Conservation (phyloP, 169 alveolate species). For the Blepharisma undulans region DNA sequence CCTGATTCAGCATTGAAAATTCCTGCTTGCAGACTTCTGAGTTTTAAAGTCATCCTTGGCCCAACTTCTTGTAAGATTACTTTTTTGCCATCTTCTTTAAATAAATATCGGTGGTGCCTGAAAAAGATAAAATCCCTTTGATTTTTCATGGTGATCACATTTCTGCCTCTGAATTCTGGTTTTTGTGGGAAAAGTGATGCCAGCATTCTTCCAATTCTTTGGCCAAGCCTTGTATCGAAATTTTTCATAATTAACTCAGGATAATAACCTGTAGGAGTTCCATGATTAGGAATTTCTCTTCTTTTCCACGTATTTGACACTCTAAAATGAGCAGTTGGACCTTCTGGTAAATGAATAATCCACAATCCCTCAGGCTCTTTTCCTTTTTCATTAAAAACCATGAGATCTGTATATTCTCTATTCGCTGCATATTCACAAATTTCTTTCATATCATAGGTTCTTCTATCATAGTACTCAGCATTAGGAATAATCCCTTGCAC, state of each 20-base stretch:
- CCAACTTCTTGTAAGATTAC: constrained; percentile 95
- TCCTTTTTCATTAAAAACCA: constrained; percentile 88
- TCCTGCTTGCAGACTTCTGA: constrained; percentile 92
- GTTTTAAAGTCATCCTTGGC: constrained; percentile 97
- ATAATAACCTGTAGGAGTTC: constrained; percentile 86
- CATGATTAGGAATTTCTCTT: constrained; percentile 87
- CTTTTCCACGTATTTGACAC: constrained; percentile 84
- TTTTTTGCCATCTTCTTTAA: constrained; percentile 52
- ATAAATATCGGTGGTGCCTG: constrained; percentile 95
- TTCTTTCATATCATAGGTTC: constrained; percentile 83
- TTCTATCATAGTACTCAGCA: constrained; percentile 89
- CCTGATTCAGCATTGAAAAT: constrained; percentile 84
- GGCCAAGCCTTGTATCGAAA: constrained; percentile 97
- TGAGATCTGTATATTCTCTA: constrained; percentile 88
- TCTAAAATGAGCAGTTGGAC: constrained; percentile 93
- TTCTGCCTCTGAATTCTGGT: constrained; percentile 96
- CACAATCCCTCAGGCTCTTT: constrained; percentile 88
- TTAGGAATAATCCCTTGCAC: constrained; percentile 89
- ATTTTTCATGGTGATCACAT: constrained; percentile 97
- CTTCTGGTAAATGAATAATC: constrained; percentile 91
- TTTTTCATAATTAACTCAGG: constrained; percentile 97
- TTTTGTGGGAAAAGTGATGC: constrained; percentile 95
- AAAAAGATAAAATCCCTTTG: constrained; percentile 99
- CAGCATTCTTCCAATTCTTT: constrained; percentile 96
- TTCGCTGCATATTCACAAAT: constrained; percentile 82